Evolutionary conservation across 2,329 filamentous ascomycete species (phyloP), one percentile per base, ranked within the genome.

Genomic region (Epicoccum nigrum): DNA sequence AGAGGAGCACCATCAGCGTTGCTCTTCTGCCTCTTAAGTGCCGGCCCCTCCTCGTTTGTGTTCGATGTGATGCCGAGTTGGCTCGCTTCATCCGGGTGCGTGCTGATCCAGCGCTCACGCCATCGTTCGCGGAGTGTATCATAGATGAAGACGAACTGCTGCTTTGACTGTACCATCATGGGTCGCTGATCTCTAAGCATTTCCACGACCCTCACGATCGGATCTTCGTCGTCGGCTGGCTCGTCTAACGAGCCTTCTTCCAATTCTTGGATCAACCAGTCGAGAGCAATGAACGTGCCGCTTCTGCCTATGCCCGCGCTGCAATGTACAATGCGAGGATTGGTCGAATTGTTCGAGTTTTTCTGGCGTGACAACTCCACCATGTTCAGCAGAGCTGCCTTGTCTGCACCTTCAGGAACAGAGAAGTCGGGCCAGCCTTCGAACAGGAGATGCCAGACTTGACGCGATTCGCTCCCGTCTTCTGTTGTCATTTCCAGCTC

Each of bases 261-360:
- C 8, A 97, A 81, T 73, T 97, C 91, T 28, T 86, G 83, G 57
- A 96, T 81, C 20, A 99, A 83, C 72, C 95, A 91, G 74, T 97
- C 94, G n/a, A 99, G 82, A 1, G 91, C 89, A 65, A 99, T 96
- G 69, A 97, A 99, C 0, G 94, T 97, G 27, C 94, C 94, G 7
- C 90, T 96, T 47, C 94, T 86, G 11, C 94, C 94, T 12, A 99
- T 93, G 31, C 94, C 94, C 7, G 94, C 94, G 68, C 90, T 96
- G 77, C 79, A 82, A 51, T 82, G 79, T 2, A 82, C 74, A 54
- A 97, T 86, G 47, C 93, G 86, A 4, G 93, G 90, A 64, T 89
- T 92, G 17, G 54, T 58, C 21, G 65, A 32, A 34, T 71, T 65
- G 51, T 71, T 59, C 17, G 74, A 75, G 57, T 84, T 82, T 69